phyloP scores from a whole-genome alignment of 345 rosid species.

The Gossypium sturtianum region DNA sequence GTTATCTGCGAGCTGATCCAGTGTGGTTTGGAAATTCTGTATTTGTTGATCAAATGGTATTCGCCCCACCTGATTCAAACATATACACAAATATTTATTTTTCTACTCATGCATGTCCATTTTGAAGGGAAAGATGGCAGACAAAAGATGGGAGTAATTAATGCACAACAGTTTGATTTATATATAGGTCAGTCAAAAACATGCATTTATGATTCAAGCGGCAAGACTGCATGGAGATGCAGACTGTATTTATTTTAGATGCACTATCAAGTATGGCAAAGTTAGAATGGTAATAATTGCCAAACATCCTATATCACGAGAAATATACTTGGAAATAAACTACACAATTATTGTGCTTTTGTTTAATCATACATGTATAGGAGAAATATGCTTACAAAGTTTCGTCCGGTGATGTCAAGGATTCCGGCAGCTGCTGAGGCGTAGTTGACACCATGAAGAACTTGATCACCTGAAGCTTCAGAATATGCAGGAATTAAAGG shows the following conservation, averaged over 20 bases:
- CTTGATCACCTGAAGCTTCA: slow-evolving; percentile 67
- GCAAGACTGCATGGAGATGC: slow-evolving; percentile 4
- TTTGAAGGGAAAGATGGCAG: too few relatives aligned
- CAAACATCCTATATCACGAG: neutral
- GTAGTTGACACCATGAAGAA: slow-evolving; percentile 82
- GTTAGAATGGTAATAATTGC: neutral
- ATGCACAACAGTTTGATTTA: too few relatives aligned
- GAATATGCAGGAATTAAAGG: slow-evolving; percentile 81
- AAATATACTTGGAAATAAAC: neutral
- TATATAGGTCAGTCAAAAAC: neutral
- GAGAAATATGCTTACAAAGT: slow-evolving; percentile 52
- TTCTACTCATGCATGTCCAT: neutral
- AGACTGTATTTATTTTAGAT: neutral
- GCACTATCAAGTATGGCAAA: neutral
- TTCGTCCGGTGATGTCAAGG: slow-evolving; percentile 82
- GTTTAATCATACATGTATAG: neutral
- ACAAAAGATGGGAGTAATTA: too few relatives aligned
- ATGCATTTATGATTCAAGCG: neutral
- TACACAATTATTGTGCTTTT: too few relatives aligned
- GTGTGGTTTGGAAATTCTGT: slow-evolving; percentile 66
- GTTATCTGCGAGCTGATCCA: slow-evolving; percentile 55
- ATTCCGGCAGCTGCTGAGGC: slow-evolving; percentile 99
- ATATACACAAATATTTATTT: neutral
- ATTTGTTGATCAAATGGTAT: slow-evolving; percentile 84
- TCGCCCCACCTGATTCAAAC: slow-evolving; percentile 62